Percentiles rank a stretch among this genome's conserved stretches.
phyloP scores from a whole-genome alignment of 768 basidiomycete species.

The Boletellus emodensis region DNA sequence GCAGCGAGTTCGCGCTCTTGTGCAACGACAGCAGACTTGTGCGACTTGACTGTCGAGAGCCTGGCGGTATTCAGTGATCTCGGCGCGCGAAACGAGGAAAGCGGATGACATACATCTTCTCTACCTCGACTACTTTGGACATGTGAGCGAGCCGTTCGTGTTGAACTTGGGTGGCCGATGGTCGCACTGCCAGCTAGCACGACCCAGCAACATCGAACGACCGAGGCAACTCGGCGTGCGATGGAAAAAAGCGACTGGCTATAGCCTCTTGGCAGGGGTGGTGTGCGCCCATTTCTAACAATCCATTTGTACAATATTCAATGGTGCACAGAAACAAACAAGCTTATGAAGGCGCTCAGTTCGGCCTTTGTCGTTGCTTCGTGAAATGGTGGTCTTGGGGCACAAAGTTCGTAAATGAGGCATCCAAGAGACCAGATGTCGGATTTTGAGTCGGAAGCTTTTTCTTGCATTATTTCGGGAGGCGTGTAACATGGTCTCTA shows the following conservation, averaged over 20 bases:
- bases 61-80: constrained; percentile 43
- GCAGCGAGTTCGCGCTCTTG: constrained; percentile 63
- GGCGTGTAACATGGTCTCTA: no score
- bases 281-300: constrained; percentile 75
- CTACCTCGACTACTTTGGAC: constrained; percentile 68
- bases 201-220: no score
- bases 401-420: constrained; percentile 94
- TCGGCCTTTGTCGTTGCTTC: constrained; percentile 89
- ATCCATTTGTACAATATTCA: neutral
- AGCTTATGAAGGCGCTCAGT: constrained; percentile 78
- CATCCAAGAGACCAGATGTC: constrained; percentile 99
- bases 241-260: no score
- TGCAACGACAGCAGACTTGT: constrained; percentile 42
- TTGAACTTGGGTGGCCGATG: constrained; percentile 75
- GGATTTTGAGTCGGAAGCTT: constrained; percentile 94
- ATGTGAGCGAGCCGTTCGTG: constrained; percentile 73
- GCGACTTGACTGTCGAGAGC: constrained; percentile 58
- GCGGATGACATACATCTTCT: constrained; percentile 55
- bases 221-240: no score
- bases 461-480: constrained; percentile 91
- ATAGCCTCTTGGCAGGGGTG: constrained; percentile 83
- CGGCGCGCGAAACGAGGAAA: neutral
- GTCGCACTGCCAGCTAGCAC: constrained; percentile 86
- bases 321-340: constrained; percentile 20
- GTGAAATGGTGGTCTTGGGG: constrained; percentile 89